These are phyloP conservation scores for Syncephalis plumigaleata DNA, from an alignment of 371 early-diverging fungal genomes.

Conservation along the genomic window DNA sequence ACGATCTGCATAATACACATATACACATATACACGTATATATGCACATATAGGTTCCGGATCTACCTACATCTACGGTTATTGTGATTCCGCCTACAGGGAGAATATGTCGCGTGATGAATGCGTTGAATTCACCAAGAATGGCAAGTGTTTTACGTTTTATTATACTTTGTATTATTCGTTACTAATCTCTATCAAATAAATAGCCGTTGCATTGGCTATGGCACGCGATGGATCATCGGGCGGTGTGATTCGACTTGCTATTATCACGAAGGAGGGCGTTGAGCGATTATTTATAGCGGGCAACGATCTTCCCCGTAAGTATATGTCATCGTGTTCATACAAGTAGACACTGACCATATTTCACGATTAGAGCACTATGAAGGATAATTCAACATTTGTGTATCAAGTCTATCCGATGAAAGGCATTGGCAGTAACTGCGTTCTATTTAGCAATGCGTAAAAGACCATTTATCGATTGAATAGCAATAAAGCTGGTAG, in stretches of 20 bases:
- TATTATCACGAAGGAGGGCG: conserved; percentile 82
- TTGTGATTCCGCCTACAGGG: conserved; percentile 81
- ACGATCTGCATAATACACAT: too few species aligned
- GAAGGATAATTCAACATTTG: too few species aligned
- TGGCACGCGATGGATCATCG: conserved; percentile 95
- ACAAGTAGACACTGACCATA: too few species aligned
- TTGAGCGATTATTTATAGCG: conserved; percentile 79
- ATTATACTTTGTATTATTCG: too few species aligned
- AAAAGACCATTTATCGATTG: too few species aligned
- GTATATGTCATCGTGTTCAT: conserved; percentile 3
- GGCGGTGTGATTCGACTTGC: conserved; percentile 98
- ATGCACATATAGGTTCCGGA: conserved; percentile 90
- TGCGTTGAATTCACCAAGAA: conserved; percentile 89
- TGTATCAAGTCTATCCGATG: too few species aligned
- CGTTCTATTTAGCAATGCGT: too few species aligned
- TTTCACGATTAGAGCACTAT: too few species aligned
- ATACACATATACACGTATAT: too few species aligned
- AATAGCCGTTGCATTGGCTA: conserved; percentile 84
- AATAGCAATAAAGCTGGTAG: too few species aligned
- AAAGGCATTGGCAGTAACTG: too few species aligned
- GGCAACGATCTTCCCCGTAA: conserved; percentile 68
- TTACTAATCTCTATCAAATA: too few species aligned
- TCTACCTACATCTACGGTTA: conserved; percentile 97
- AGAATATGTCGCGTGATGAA: conserved; percentile 82
- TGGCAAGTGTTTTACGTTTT: conserved; percentile 28